A percentile compares a stretch with the other conserved stretches of the same genome.
These are phyloP conservation scores for Colletotrichum caudatum DNA, from an alignment of 2,329 filamentous ascomycete genomes.

Conservation along the genomic window DNA sequence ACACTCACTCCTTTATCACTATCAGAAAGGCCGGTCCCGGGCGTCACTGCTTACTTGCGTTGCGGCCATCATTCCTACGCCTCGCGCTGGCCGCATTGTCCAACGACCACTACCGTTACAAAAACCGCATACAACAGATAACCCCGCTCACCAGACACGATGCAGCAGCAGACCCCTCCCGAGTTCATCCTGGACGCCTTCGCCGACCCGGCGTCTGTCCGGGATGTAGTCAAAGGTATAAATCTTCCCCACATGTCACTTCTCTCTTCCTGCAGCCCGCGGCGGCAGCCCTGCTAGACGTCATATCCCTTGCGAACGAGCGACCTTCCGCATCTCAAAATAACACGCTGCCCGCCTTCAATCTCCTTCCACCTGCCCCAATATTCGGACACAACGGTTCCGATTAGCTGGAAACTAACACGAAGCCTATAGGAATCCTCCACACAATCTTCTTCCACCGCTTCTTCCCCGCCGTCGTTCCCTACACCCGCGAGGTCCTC, in stretches of 20 bases:
- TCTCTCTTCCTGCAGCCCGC: constrained; percentile 38
- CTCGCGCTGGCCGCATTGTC: constrained; percentile 2
- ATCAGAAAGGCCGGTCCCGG: constrained; percentile 1
- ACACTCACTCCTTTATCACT: constrained; percentile 17
- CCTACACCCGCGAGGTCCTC: constrained; percentile 87
- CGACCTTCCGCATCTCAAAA: neutral
- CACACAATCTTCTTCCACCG: constrained; percentile 99
- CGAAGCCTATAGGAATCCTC: constrained; percentile 75
- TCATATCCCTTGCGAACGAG: constrained; percentile 32
- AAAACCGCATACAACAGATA: constrained; percentile 7
- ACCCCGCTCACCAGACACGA: constrained; percentile 44
- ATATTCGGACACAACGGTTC: neutral
- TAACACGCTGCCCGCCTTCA: neutral
- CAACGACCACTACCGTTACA: neutral
- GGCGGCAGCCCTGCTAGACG: constrained; percentile 31
- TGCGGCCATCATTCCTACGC: neutral
- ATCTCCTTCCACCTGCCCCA: neutral
- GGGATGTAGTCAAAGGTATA: constrained; percentile 92
- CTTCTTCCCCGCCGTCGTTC: constrained; percentile 89
- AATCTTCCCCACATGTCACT: constrained; percentile 8
- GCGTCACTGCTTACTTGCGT: neutral
- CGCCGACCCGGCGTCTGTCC: constrained; percentile 88
- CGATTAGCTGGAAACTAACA: neutral
- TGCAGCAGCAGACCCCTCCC: constrained; percentile 71
- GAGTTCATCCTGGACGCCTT: constrained; percentile 96